These are phyloP conservation scores for Globisporangium paddicum DNA, from an alignment of 352 stramenopile species.

Conservation along the genomic window DNA sequence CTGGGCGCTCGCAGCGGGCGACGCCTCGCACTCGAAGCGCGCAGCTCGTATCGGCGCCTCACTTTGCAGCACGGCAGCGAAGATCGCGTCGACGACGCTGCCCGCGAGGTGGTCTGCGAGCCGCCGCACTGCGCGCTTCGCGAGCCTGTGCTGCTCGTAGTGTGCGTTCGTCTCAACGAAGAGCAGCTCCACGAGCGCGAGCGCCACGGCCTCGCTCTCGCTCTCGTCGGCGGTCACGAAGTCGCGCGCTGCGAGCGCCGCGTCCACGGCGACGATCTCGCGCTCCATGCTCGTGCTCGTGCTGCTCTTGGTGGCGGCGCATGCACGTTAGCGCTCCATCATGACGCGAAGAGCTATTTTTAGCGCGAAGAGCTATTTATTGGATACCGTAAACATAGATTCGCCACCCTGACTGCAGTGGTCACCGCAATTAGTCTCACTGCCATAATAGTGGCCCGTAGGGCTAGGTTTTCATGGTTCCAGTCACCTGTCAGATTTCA, in stretches of 20 bases:
- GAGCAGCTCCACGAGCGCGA: constrained; percentile 42
- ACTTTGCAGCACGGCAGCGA: constrained; percentile 20
- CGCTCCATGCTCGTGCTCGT: constrained; percentile 5
- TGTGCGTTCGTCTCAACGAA: constrained; percentile 52
- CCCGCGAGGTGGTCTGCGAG: constrained; percentile 21
- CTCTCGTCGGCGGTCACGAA: constrained; percentile 32
- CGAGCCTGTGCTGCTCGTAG: constrained; percentile 36
- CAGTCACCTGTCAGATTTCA: too few species aligned
- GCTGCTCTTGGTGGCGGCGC: background rate
- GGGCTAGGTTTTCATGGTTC: too few species aligned
- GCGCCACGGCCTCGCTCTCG: constrained; percentile 51
- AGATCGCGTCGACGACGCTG: constrained; percentile 37
- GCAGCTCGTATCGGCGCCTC: constrained; percentile 10
- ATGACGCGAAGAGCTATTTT: background rate
- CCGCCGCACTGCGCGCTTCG: constrained; percentile 14
- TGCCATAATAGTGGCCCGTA: too few species aligned
- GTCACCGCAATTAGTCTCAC: too few species aligned
- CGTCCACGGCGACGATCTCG: constrained; percentile 38
- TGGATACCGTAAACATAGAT: too few species aligned
- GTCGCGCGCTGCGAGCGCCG: constrained; percentile 17
- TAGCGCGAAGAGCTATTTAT: too few species aligned
- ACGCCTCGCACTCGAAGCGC: constrained; percentile 22
- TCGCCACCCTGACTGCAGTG: too few species aligned
- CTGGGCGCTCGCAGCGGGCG: constrained; percentile 20
- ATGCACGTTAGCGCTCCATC: too few species aligned